These are phyloP conservation scores for Laetiporus sulphureus DNA, from an alignment of 1,284 basidiomycete species.

Conservation along the genomic window DNA sequence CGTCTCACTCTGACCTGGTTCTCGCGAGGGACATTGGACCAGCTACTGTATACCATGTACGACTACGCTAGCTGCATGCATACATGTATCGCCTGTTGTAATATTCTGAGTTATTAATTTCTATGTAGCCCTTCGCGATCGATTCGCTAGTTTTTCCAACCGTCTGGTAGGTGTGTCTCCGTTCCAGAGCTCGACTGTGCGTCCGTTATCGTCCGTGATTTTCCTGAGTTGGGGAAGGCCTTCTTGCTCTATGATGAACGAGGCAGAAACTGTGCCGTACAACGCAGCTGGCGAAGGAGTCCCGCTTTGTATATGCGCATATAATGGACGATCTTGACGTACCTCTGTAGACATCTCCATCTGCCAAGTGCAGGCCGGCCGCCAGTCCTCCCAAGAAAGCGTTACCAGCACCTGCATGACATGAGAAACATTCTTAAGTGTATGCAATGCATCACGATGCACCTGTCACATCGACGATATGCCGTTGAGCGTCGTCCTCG, in stretches of 20 bases:
- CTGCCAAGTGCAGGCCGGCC: slow-evolving; percentile 57
- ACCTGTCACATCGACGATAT: slow-evolving; percentile 83
- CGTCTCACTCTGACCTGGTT: slow-evolving; percentile 1
- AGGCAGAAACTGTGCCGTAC: slow-evolving; percentile 75
- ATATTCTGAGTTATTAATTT: slow-evolving; percentile 21
- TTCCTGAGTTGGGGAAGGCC: slow-evolving; percentile 53
- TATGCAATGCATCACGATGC: slow-evolving; percentile 11
- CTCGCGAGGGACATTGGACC: slow-evolving; percentile 15
- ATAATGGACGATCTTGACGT: slow-evolving; percentile 13
- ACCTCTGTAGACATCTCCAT: slow-evolving; percentile 65
- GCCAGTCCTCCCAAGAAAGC: slow-evolving; percentile 80
- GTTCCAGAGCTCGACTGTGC: slow-evolving; percentile 55
- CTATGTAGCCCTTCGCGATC: slow-evolving; percentile 18
- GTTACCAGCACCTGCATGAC: slow-evolving; percentile 71
- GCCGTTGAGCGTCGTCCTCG: slow-evolving; percentile 31
- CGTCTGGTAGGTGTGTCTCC: slow-evolving; percentile 51
- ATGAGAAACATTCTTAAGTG: neutral
- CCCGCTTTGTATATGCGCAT: too few species aligned
- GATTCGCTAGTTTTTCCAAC: slow-evolving; percentile 40
- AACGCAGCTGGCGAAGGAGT: slow-evolving; percentile 47
- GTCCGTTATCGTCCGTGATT: slow-evolving; percentile 18
- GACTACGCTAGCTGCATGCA: slow-evolving; percentile 11
- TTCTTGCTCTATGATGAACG: slow-evolving; percentile 78
- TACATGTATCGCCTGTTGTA: slow-evolving; percentile 14
- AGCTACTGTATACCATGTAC: slow-evolving; percentile 17